A percentile compares a stretch with the other conserved stretches of the same genome.
These are phyloP conservation scores for Haberlea rhodopensis DNA, from an alignment of 257 asterid genomes.

Conservation along the genomic window DNA sequence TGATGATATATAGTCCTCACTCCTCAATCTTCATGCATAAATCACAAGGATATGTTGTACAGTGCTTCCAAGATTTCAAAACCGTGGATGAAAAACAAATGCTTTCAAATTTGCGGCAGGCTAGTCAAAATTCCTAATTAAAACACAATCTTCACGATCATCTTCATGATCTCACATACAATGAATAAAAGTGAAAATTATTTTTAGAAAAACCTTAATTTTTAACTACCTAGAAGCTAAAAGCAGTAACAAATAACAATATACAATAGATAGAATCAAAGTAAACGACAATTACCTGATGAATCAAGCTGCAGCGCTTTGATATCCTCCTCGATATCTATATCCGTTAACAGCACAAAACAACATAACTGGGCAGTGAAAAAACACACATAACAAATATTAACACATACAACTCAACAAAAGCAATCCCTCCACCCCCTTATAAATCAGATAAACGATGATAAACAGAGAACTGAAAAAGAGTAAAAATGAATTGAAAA, in stretches of 20 bases:
- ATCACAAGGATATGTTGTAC: not conserved
- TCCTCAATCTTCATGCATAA: not conserved
- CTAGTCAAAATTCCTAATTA: not conserved
- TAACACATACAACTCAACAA: not conserved
- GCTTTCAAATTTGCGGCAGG: not conserved
- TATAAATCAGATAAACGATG: not conserved
- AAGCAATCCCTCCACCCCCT: not conserved
- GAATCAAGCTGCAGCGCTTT: slow-evolving; percentile 87
- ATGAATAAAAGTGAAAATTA: no score
- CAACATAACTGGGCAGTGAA: not conserved
- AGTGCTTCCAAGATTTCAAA: not conserved
- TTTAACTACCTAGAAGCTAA: not conserved
- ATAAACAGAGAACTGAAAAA: not conserved
- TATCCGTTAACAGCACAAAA: slow-evolving; percentile 3
- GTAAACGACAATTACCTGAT: slow-evolving; percentile 39
- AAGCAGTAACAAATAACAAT: not conserved
- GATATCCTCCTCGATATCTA: slow-evolving; percentile 86
- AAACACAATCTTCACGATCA: not conserved
- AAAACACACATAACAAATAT: not conserved
- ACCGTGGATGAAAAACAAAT: not conserved
- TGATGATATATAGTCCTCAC: no score
- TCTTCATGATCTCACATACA: not conserved
- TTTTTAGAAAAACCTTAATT: no score
- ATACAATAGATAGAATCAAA: not conserved
- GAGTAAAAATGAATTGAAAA: not conserved